A percentile compares a stretch with the other conserved stretches of the same genome.
Conservation (phyloP, 1,284 basidiomycete genomes). For the Ceratobasidium papillatum region DNA sequence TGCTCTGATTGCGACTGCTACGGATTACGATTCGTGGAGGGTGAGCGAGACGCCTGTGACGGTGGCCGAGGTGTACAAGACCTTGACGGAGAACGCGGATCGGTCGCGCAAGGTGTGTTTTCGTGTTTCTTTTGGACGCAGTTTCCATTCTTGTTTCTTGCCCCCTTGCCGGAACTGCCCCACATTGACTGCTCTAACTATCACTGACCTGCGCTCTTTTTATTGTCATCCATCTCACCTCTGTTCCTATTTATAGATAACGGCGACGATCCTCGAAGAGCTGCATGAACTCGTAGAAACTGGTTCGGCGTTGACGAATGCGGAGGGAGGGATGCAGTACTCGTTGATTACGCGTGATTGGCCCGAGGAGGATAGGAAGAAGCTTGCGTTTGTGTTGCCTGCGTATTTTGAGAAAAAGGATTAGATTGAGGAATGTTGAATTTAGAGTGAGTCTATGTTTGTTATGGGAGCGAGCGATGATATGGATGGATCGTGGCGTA, state of each 20-base stretch:
- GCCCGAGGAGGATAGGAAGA: slow-evolving; percentile 72
- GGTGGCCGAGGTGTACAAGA: slow-evolving; percentile 88
- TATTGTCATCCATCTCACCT: too few relatives aligned
- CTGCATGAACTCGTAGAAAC: slow-evolving; percentile 68
- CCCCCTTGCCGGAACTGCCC: too few relatives aligned
- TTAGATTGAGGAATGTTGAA: not conserved
- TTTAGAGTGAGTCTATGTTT: not conserved
- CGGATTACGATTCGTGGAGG: slow-evolving; percentile 92
- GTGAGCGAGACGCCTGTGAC: slow-evolving; percentile 83
- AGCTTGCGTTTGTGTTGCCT: slow-evolving; percentile 82
- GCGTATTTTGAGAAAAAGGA: slow-evolving; percentile 41
- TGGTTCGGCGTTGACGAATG: slow-evolving; percentile 67
- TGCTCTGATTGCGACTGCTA: slow-evolving; percentile 88
- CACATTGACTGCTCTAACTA: too few relatives aligned
- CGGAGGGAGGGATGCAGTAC: slow-evolving; percentile 81
- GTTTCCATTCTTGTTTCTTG: not conserved
- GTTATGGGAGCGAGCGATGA: not conserved
- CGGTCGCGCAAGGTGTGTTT: slow-evolving; percentile 74
- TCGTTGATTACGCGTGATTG: slow-evolving; percentile 83
- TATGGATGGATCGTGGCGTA: not conserved
- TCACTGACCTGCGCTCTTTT: too few relatives aligned
- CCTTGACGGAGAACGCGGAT: slow-evolving; percentile 83
- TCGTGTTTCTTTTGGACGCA: too few relatives aligned
- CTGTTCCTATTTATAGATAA: too few relatives aligned
- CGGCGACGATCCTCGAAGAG: slow-evolving; percentile 79